phyloP scores from a whole-genome alignment of 805 yeast genomes.

The Zygoascus flipseniorum region DNA sequence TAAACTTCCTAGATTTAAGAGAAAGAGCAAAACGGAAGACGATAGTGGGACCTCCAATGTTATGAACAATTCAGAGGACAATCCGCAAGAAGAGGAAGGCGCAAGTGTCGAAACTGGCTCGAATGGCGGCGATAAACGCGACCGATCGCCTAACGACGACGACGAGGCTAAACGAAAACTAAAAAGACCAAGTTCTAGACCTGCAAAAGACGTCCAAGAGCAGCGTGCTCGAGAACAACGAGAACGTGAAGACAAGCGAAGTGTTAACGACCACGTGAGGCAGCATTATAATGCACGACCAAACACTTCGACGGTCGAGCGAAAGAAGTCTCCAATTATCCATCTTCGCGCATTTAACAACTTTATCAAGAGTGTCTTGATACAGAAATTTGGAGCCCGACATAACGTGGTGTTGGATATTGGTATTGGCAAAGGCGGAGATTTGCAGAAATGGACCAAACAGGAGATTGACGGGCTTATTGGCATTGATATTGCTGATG shows the following conservation, averaged over 20 bases:
- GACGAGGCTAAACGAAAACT: slow-evolving; percentile 8
- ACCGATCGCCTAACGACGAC: background rate
- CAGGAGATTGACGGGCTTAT: slow-evolving; percentile 67
- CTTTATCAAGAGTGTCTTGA: slow-evolving; percentile 77
- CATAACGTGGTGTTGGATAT: slow-evolving; percentile 59
- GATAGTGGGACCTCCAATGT: background rate
- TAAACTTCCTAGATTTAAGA: background rate
- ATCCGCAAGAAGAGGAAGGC: background rate
- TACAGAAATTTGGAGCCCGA: slow-evolving; percentile 50
- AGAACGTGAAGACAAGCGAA: slow-evolving; percentile 7
- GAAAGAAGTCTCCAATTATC: slow-evolving; percentile 76
- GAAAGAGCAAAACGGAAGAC: slow-evolving; percentile 1
- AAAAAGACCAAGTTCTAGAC: slow-evolving; percentile 14
- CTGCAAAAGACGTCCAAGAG: slow-evolving; percentile 10
- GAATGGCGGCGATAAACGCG: background rate
- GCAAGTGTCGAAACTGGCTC: background rate
- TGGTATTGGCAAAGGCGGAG: slow-evolving; percentile 99
- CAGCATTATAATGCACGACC: slow-evolving; percentile 83
- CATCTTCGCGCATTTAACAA: slow-evolving; percentile 85
- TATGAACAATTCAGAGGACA: background rate
- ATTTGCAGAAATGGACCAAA: slow-evolving; percentile 78
- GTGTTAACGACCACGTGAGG: slow-evolving; percentile 43
- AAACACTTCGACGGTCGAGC: slow-evolving; percentile 46
- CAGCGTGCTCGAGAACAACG: slow-evolving; percentile 9
- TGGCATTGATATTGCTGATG: slow-evolving; percentile 89